Evolutionary conservation across 1,139 yeast genomes (phyloP).

Genomic region (Scheffersomyces quercinus): DNA sequence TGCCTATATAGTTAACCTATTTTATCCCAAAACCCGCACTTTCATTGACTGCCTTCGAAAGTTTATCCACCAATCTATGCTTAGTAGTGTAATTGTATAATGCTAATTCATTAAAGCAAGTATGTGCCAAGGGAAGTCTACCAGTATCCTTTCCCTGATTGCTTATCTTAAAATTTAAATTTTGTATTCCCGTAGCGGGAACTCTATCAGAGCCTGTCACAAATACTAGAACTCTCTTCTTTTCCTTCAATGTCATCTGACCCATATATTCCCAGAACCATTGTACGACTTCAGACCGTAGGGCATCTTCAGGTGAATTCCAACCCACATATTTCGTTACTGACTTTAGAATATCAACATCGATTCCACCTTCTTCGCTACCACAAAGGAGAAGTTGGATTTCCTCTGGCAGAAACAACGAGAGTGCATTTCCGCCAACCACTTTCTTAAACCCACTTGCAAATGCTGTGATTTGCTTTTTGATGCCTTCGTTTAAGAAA

Average conservation of each 20-base stretch:
- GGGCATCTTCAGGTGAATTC: constrained; percentile 33
- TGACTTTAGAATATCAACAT: constrained; percentile 64
- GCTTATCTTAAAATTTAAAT: constrained; percentile 67
- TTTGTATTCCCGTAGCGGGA: constrained; percentile 88
- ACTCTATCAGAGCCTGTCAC: constrained; percentile 89
- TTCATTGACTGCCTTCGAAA: constrained; percentile 68
- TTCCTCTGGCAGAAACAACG: constrained; percentile 79
- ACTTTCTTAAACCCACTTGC: constrained; percentile 72
- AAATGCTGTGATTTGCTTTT: constrained; percentile 56
- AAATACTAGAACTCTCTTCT: constrained; percentile 67
- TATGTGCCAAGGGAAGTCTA: constrained; percentile 81
- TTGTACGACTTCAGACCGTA: constrained; percentile 38
- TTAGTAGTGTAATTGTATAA: constrained; percentile 61
- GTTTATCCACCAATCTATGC: constrained; percentile 54
- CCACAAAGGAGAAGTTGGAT: constrained; percentile 80
- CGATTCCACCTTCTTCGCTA: constrained; percentile 63
- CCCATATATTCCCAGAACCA: constrained; percentile 89
- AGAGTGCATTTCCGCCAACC: constrained; percentile 76
- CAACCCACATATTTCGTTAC: constrained; percentile 77
- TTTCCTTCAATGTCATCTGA: constrained; percentile 44
- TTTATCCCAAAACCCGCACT: constrained; percentile 86
- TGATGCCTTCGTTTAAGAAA: constrained; percentile 57
- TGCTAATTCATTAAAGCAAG: constrained; percentile 90
- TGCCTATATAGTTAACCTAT: constrained; percentile 20
- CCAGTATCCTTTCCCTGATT: constrained; percentile 46